phyloP scores from a whole-genome alignment of 495 filamentous ascomycete species.

The Talaromyces ruber region DNA sequence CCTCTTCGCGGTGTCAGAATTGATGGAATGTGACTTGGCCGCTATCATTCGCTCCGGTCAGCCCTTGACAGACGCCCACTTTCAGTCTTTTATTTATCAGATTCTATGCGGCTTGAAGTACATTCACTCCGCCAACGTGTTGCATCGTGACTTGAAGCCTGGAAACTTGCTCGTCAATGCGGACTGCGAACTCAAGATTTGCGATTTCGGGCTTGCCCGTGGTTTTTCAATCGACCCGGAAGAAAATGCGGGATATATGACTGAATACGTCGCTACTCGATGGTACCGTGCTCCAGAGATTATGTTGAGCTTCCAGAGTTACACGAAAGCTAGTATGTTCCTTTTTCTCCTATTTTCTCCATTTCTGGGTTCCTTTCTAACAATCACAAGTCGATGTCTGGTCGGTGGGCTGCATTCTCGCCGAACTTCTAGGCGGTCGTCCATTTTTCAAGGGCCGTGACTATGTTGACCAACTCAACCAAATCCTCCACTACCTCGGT shows the following conservation, averaged over 20 bases:
- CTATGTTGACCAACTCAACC: conserved; percentile 98
- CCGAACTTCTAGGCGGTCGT: conserved; percentile 89
- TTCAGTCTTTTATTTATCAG: conserved; percentile 93
- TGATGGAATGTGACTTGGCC: conserved; percentile 98
- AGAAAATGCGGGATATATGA: conserved; percentile 99
- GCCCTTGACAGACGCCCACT: conserved; percentile 91
- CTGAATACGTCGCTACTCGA: conserved; percentile 95
- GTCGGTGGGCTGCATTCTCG: conserved; percentile 97
- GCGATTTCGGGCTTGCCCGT: conserved; percentile 92
- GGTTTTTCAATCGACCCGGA: conserved; percentile 95
- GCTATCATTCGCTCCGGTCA: conserved; percentile 97
- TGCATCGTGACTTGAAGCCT: conserved; percentile 94
- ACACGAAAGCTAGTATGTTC: conserved; percentile 94
- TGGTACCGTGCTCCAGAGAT: conserved; percentile 99
- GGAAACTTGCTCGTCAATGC: conserved; percentile 96
- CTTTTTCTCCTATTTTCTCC: not conserved
- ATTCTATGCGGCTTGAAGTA: conserved; percentile 95
- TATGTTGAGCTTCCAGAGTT: conserved; percentile 99
- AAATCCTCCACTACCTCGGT: conserved; percentile 95
- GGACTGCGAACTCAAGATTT: conserved; percentile 98
- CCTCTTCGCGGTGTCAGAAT: conserved; percentile 48
- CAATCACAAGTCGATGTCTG: conserved; percentile 78
- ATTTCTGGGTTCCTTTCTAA: conserved; percentile 7
- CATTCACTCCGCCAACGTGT: conserved; percentile 95
- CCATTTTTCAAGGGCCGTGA: conserved; percentile 99